Base-by-base conservation (phyloP, 2,329 filamentous ascomycete species). In the Parascedosporium putredinis region DNA sequence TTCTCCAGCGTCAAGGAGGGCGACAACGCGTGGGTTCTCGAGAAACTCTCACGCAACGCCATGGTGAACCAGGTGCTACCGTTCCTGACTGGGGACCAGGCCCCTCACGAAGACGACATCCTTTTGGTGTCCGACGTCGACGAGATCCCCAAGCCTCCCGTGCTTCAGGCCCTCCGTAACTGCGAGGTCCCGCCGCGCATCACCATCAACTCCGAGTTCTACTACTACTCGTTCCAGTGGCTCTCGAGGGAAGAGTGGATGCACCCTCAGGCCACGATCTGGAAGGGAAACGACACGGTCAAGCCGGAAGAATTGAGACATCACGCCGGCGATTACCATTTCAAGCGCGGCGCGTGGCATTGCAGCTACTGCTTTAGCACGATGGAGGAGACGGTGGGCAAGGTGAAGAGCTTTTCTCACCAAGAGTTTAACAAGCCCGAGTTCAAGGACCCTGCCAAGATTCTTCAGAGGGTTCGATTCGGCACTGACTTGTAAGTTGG, bases 361-460 rank as follows among this genome's bases (percentile, higher is more conserved):
- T 83, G 79, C 66, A 79, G 74, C 47, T 75, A 68, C 50, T 83
- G 79, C 63, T 81, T 81, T 58, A 63, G 68, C 16, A 81, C 75
- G 0, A 62, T 83, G 14, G 67, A 66, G 3, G 72, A 79, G 58
- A 66, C 81, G 55, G 62, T 75, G 43, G 71, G 68, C 54, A 81
- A 81, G 61, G 70, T 81, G 65, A 64, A 67, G 8, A 73, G 70
- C 51, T 80, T 79, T 60, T 78, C 74, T 16, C 78, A 81, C 57
- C 33, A 27, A 54, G 20, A 61, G 36, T 56, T 62, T 49, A 67
- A 74, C 49, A 62, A 61, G 20, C 61, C 64, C 27, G 58, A 65
- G 48, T 73, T 67, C 54, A 62, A 64, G 49, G 64, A 71, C 52
- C 59, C 59, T 6, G 55, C 56, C 22, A 66, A 62, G 34, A 66